Conservation (phyloP, 345 rosid species). For the Eucalyptus sp. region DNA sequence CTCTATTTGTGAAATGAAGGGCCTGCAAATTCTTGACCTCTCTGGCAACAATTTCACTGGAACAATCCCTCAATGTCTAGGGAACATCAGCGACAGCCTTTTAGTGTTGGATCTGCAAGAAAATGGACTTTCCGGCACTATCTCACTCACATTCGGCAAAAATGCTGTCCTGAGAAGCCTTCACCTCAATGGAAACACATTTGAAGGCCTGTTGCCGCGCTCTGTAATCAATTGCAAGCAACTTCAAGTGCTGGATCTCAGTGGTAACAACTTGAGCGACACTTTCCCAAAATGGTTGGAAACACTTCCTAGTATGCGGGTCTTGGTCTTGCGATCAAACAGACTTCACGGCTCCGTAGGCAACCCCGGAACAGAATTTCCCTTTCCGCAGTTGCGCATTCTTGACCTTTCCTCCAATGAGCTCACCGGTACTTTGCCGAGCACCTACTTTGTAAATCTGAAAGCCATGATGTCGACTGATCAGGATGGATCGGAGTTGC, state of each 20-base stretch:
- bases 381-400: not conserved
- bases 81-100: not conserved
- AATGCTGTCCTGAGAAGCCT: not conserved
- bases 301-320: not conserved
- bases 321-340: constrained; percentile 1
- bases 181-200: not conserved
- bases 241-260: not conserved
- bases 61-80: constrained; percentile 5
- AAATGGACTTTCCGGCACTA: constrained; percentile 1
- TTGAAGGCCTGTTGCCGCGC: constrained; percentile 8
- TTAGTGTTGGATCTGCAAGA: not conserved
- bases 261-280: constrained; percentile 1
- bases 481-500: not conserved
- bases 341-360: not conserved
- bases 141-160: not conserved
- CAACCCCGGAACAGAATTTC: not conserved
- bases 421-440: too few species aligned
- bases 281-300: constrained; percentile 8
- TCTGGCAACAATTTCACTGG: not conserved
- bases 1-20: not conserved
- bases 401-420: constrained; percentile 5
- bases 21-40: not conserved
- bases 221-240: not conserved
- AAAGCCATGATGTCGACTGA: too few species aligned
- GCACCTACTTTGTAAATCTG: not conserved